A percentile compares a stretch with the other conserved stretches of the same genome.
phyloP scores from a whole-genome alignment of 208 protist genomes.

The Trichomonas vaginalis region DNA sequence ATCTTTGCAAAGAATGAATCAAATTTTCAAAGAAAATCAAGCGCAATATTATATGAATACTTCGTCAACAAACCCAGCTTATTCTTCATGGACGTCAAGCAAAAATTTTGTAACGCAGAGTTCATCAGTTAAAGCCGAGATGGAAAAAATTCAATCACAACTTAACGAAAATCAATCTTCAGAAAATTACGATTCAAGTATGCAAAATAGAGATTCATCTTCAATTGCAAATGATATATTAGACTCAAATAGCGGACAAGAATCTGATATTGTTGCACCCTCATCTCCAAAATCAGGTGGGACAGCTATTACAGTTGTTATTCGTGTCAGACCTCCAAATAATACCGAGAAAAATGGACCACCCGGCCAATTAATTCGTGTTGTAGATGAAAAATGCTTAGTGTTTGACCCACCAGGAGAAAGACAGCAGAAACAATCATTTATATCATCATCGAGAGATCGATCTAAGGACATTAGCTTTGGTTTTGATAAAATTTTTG shows the following conservation, averaged over 20 bases:
- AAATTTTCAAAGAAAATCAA: too few species aligned
- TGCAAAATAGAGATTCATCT: too few species aligned
- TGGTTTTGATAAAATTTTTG: background rate
- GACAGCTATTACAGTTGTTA: background rate
- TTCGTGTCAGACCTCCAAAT: background rate
- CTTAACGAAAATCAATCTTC: too few species aligned
- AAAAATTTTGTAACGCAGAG: too few species aligned
- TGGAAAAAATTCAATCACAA: too few species aligned
- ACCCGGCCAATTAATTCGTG: background rate
- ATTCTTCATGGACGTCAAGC: too few species aligned
- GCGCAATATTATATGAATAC: too few species aligned
- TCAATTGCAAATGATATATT: too few species aligned
- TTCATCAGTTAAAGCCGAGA: too few species aligned
- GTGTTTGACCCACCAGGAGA: conserved; percentile 1
- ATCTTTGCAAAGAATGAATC: too few species aligned
- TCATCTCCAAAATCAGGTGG: background rate
- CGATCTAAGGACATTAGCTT: background rate
- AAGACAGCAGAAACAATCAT: background rate
- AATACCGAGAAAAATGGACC: background rate
- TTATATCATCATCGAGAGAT: background rate
- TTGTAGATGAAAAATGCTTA: background rate
- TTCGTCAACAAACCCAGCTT: too few species aligned
- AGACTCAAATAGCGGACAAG: background rate
- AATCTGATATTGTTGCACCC: background rate
- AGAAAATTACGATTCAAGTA: too few species aligned